phyloP scores from a whole-genome alignment of 2,329 filamentous ascomycete genomes.

The Fonsecaea erecta region DNA sequence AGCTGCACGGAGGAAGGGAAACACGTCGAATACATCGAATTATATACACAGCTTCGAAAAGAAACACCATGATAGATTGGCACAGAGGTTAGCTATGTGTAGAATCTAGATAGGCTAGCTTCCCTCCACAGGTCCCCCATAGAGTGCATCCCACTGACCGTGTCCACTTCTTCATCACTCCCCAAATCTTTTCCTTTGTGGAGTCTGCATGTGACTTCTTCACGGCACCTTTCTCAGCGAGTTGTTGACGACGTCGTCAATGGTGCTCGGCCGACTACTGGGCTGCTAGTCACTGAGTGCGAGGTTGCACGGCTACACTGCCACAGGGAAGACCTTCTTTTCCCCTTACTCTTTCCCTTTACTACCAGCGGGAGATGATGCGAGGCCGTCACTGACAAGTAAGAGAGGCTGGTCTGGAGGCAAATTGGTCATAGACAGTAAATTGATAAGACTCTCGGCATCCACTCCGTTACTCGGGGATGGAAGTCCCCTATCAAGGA shows the following conservation, averaged over 20 bases:
- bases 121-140: too few species aligned
- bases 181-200: constrained; percentile 29
- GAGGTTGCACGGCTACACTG: constrained; percentile 8
- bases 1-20: too few species aligned
- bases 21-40: too few species aligned
- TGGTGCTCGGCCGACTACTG: constrained; percentile 21
- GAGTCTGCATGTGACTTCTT: constrained; percentile 29
- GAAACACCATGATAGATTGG: too few species aligned
- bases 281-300: constrained; percentile 15
- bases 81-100: too few species aligned
- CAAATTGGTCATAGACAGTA: constrained; percentile 7
- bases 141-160: too few species aligned
- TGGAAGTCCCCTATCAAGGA: too few species aligned
- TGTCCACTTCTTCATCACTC: constrained; percentile 27
- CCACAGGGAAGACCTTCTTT: constrained; percentile 13
- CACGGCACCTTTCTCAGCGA: constrained; percentile 12
- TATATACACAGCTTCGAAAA: too few species aligned
- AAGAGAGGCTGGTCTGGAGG: neutral
- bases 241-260: constrained; percentile 21
- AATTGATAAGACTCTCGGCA: constrained; percentile 6
- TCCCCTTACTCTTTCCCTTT: constrained; percentile 16
- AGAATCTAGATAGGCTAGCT: constrained; percentile 9
- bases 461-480: too few species aligned
- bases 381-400: constrained; percentile 10
- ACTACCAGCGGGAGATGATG: constrained; percentile 8